Evolutionary conservation across 176 grass and related monocot genomes (phyloP), one percentile per base, ranked within the genome.

Genomic region (Triticum timopheevii): DNA sequence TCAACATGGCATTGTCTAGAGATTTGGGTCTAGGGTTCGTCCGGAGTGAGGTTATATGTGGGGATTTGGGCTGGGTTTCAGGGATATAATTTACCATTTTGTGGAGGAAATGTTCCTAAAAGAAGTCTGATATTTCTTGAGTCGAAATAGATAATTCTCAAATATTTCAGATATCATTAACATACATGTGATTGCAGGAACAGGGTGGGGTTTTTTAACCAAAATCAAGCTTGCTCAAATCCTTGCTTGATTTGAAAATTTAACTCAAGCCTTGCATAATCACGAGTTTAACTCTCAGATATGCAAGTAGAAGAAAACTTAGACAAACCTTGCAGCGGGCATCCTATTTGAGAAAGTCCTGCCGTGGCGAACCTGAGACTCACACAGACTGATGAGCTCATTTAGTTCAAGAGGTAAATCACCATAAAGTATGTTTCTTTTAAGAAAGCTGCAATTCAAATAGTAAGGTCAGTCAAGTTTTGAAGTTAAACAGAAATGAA

Each of bases 401-500:
- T 75, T 69, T 61, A 86, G 30, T 34, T 69, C 79, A 75, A 54
- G 20, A 28, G 83, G 78, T 33, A 59, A 75, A 56, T 25, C 17
- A 15, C 89, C 44, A 71, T 56, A 73, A 91, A 89, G 39, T 73
- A 4, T 84, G 69, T 91, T 91, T 20, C 83, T 84, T 86, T 80
- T 45, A 65, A 93, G 80, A 80, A 86, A 52, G 17, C 83, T 93
- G 89, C 76, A 86, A 34, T 31, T 74, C 47, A 9, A 81, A 15
- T 1, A 87, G 74, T 8, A 17, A 76, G 16, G 12, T 44, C 3
- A 64, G 52, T 89, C 54, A 84, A 39, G 33, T 25, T 35, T 11
- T 38, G 34, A 73, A 81, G 42, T 67, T 85, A 76, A 84, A 15
- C 45, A 45, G 11, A 56, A 15, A 72, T 31, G 8, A 40, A 35